Conservation (phyloP, 148 eudicot genomes). For the Amaranthus cruentus region DNA sequence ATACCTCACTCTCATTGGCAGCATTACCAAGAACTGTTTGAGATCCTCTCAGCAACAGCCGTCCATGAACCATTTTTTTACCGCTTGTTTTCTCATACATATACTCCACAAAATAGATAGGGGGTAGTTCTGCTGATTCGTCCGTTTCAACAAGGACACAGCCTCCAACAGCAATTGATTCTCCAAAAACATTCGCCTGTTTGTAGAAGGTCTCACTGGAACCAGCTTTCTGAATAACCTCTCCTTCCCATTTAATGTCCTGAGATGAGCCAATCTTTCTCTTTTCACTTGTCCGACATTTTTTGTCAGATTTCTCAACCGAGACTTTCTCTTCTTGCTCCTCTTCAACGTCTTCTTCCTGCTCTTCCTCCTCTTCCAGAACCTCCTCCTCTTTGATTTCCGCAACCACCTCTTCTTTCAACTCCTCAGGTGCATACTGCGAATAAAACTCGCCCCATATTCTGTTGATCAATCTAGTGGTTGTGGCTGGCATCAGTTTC, state of each 20-base stretch:
- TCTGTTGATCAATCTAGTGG: constrained; percentile 81
- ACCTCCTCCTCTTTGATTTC: constrained; percentile 53
- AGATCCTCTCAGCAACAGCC: constrained; percentile 64
- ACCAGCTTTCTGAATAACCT: constrained; percentile 41
- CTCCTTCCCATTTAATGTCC: constrained; percentile 65
- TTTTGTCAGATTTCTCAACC: constrained; percentile 32
- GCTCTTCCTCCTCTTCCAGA: constrained; percentile 56
- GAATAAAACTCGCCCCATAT: constrained; percentile 97
- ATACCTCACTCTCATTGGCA: constrained; percentile 80
- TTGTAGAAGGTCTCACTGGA: constrained; percentile 42
- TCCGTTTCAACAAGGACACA: constrained; percentile 58
- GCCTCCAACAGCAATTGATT: constrained; percentile 49
- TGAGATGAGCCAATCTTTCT: constrained; percentile 33
- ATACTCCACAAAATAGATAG: constrained; percentile 79
- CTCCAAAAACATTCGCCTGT: constrained; percentile 55
- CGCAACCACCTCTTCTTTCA: constrained; percentile 38
- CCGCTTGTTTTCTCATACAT: constrained; percentile 71
- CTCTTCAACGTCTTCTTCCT: constrained; percentile 56
- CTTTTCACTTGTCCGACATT: constrained; percentile 27
- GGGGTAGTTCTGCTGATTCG: constrained; percentile 36
- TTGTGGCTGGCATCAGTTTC: constrained; percentile 89
- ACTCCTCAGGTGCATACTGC: constrained; percentile 67
- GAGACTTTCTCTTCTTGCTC: constrained; percentile 31
- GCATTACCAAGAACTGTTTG: constrained; percentile 75
- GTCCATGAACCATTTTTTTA: constrained; percentile 73